Conservation (phyloP, 2,329 filamentous ascomycete genomes). For the Talaromyces sp. region DNA sequence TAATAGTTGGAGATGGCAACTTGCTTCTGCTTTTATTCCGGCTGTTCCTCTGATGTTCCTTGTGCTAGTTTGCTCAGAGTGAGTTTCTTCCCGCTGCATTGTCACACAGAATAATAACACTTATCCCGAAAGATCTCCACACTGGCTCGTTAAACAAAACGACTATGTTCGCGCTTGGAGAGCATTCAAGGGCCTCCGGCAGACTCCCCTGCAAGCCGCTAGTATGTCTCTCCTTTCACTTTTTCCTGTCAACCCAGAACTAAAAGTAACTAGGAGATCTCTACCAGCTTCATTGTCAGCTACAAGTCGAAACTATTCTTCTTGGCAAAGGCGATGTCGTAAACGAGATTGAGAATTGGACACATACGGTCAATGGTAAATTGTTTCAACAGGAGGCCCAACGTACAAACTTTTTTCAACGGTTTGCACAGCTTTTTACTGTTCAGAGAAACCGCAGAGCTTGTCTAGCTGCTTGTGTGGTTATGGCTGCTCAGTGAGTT, state of each 20-base stretch:
- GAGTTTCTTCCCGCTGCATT: background rate
- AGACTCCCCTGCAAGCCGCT: slow-evolving; percentile 14
- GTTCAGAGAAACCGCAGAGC: slow-evolving; percentile 13
- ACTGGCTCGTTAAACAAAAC: slow-evolving; percentile 11
- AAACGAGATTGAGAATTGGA: slow-evolving; percentile 9
- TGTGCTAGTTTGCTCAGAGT: slow-evolving; percentile 14
- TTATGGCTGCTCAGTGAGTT: slow-evolving; percentile 12
- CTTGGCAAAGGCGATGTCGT: slow-evolving; percentile 6
- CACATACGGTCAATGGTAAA: background rate
- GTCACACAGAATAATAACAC: background rate
- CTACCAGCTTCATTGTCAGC: slow-evolving; percentile 16
- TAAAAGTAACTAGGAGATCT: slow-evolving; percentile 12
- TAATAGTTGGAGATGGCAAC: slow-evolving; percentile 13
- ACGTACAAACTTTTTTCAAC: slow-evolving; percentile 11
- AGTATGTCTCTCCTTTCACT: slow-evolving; percentile 3
- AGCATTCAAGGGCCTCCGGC: slow-evolving; percentile 3
- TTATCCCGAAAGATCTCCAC: slow-evolving; percentile 2
- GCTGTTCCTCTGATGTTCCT: slow-evolving; percentile 13
- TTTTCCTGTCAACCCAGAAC: background rate
- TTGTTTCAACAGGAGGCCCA: slow-evolving; percentile 3
- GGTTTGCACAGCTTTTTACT: slow-evolving; percentile 14
- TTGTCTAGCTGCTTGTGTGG: slow-evolving; percentile 11
- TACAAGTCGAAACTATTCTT: slow-evolving; percentile 12
- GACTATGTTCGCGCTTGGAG: slow-evolving; percentile 7
- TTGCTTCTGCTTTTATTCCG: slow-evolving; percentile 14